phyloP scores from a whole-genome alignment of 306 rosid species.

The Cucurbita argyrosperma region DNA sequence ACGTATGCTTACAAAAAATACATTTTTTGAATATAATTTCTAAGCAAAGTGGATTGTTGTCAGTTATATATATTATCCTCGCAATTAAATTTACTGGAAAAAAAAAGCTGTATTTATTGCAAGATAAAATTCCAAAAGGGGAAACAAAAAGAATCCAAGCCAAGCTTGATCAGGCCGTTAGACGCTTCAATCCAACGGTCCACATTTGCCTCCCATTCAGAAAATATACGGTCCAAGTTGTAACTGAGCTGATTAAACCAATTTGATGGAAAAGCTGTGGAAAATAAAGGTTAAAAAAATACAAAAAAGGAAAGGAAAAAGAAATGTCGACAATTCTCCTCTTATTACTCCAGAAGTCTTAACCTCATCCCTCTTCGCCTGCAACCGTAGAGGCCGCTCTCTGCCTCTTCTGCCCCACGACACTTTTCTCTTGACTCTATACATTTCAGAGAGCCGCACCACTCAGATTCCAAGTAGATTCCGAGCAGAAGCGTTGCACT shows the following conservation, averaged over 20 bases:
- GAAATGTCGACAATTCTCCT: not conserved
- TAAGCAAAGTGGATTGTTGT: no score
- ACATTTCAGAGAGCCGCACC: not conserved
- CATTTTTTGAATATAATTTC: no score
- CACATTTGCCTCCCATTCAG: not conserved
- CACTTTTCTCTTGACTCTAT: not conserved
- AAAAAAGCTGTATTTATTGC: not conserved
- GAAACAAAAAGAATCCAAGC: not conserved
- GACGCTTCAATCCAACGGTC: not conserved
- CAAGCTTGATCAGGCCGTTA: not conserved
- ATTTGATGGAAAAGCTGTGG: not conserved
- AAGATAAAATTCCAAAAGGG: not conserved
- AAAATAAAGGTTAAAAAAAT: not conserved
- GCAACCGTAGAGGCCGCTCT: not conserved
- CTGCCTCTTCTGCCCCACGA: not conserved
- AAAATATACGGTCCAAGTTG: not conserved
- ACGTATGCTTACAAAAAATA: no score
- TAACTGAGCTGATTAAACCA: not conserved
- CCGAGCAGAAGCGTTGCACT: not conserved
- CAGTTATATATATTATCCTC: no score
- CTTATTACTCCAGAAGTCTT: not conserved
- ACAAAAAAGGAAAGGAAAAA: not conserved
- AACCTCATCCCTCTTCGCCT: slow-evolving; percentile 7
- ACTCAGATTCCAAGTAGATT: not conserved
- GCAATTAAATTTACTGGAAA: no score